Base-by-base conservation (phyloP, 2,329 filamentous ascomycete genomes). In the Calonectria hawksworthii region DNA sequence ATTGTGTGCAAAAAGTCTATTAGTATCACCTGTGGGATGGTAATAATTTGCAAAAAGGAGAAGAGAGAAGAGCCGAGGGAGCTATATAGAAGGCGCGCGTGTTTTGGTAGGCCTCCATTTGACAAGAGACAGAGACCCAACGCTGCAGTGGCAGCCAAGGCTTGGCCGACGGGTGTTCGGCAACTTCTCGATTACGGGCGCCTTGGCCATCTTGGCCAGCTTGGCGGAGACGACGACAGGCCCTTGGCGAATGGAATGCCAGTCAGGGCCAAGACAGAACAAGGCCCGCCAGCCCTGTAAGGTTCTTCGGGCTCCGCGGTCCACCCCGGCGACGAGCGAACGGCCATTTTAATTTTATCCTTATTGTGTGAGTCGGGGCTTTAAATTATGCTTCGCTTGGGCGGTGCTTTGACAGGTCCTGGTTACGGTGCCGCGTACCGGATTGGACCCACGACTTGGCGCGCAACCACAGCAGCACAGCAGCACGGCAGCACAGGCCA, bases 81-180 rank as follows among this genome's bases (percentile, higher is more conserved):
- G 59, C 66, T 73, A 73, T 73, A 73, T 73, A 73, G 56, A 50
- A 56, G 28, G 30, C n/a, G 18, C 36, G 38, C 23, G 21, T 34
- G 21, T 30, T 32, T 7, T 21, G 14, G 38, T 26, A 63, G 56
- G 56, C 30, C 59, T 38, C 47, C 44, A 44, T 59, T 64, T 56
- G 36, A 41, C 30, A 21, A 50, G 47, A 52, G 34, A 64, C 50
- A 23, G 54, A 66, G 61, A 50, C 38, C 36, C 50, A 56, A 32
- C 30, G n/a, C 28, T 52, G 23, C 13, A 32, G 71, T 44, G 64
- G 41, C 52, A 65, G 71, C 71, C 67, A 59, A 66, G 66, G 47
- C 71, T 73, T 73, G 71, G 71, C 71, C 61, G 10, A 47, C 71
- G 71, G 71, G 38, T 66, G 56, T 32, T 73, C 71, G 71, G 71